Evolutionary conservation across 108 stramenopile genomes (phyloP).

Genomic region (Seminavis robusta): DNA sequence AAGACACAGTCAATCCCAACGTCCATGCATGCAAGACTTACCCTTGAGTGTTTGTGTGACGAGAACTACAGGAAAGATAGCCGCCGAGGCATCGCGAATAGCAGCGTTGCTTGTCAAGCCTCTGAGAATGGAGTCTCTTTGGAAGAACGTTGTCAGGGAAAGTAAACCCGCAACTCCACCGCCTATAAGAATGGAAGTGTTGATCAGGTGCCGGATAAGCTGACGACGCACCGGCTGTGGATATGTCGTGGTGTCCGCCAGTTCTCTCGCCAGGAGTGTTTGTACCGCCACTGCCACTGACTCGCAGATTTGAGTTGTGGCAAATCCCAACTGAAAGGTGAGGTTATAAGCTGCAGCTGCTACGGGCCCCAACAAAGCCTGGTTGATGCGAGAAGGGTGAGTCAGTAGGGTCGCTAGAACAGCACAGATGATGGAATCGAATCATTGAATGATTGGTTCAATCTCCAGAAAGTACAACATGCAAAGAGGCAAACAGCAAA

Average conservation of each 20-base stretch:
- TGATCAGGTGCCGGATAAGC: conserved; percentile 72
- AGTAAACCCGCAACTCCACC: conserved; percentile 57
- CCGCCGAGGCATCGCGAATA: conserved; percentile 61
- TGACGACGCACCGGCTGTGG: conserved; percentile 23
- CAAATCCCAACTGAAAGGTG: conserved; percentile 91
- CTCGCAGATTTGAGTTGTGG: conserved; percentile 92
- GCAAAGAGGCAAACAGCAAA: too few relatives aligned
- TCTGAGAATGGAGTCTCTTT: conserved; percentile 61
- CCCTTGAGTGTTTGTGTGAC: conserved; percentile 73
- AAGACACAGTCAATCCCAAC: background rate
- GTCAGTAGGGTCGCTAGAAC: background rate
- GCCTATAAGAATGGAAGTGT: conserved; percentile 67
- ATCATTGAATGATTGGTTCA: too few relatives aligned
- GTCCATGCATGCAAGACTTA: conserved; percentile 2
- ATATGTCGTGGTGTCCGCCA: conserved; percentile 47
- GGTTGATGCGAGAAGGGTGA: conserved; percentile 1
- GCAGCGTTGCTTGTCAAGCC: conserved; percentile 76
- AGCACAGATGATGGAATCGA: background rate
- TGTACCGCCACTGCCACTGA: conserved; percentile 67
- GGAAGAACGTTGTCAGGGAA: conserved; percentile 70
- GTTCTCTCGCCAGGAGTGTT: conserved; percentile 47
- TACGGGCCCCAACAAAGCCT: conserved; percentile 80
- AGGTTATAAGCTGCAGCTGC: conserved; percentile 89
- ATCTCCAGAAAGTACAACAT: too few relatives aligned
- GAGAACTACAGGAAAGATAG: conserved; percentile 82